Evolutionary conservation across 257 asterid species (phyloP).

Genomic region (Linderniella brevidens): DNA sequence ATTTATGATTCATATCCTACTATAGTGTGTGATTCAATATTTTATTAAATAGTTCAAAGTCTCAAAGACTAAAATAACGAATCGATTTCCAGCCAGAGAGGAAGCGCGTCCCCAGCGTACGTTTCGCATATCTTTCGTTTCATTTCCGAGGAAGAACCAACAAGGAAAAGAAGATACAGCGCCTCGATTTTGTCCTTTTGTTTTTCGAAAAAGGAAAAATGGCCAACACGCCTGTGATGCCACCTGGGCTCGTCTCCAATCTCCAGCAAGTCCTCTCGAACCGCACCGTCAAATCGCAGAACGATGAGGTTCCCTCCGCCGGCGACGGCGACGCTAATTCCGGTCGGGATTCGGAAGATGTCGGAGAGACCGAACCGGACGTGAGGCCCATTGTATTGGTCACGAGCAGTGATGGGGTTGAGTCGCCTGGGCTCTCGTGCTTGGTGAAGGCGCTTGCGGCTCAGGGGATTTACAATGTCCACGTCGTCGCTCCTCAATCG

Average conservation of each 20-base stretch:
- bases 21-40: no score
- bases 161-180: no score
- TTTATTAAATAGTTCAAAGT: no score
- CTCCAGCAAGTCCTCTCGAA: slow-evolving; percentile 49
- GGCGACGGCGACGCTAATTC: slow-evolving; percentile 15
- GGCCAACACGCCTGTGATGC: slow-evolving; percentile 12
- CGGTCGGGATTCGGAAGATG: not conserved
- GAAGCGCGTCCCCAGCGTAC: no score
- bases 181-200: no score
- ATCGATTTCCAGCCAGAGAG: no score
- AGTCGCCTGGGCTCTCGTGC: slow-evolving; percentile 62
- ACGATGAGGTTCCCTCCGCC: slow-evolving; percentile 14
- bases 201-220: no score
- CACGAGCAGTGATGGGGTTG: slow-evolving; percentile 78
- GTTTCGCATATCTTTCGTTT: no score
- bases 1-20: no score
- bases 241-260: slow-evolving; percentile 81
- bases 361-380: no score
- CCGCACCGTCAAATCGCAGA: slow-evolving; percentile 12
- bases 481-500: slow-evolving; percentile 26
- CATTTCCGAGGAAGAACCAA: no score
- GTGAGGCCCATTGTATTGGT: slow-evolving; percentile 51
- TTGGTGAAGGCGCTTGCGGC: slow-evolving; percentile 31
- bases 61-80: no score
- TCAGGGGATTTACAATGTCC: slow-evolving; percentile 23